phyloP scores from a whole-genome alignment of 352 stramenopile species.

The Phytophthora niederhauseri region DNA sequence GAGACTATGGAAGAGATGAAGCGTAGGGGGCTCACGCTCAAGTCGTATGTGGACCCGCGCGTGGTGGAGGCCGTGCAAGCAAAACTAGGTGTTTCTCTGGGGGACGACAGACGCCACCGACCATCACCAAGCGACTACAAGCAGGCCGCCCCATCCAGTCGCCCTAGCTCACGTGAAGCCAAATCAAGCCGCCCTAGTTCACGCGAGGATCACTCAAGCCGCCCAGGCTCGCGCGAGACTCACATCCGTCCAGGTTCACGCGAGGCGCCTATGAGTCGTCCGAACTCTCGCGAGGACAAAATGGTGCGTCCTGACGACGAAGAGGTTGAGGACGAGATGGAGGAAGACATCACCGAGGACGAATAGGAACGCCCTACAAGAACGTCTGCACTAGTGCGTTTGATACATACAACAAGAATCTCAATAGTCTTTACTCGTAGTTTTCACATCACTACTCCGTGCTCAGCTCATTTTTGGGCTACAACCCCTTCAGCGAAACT shows the following conservation, averaged over 20 bases:
- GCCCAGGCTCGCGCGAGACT: conserved; percentile 27
- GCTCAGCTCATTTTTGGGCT: conserved; percentile 1
- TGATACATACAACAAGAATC: conserved; percentile 15
- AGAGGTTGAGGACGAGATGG: conserved; percentile 74
- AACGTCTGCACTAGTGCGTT: conserved; percentile 14
- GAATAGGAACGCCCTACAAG: conserved; percentile 32
- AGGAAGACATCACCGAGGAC: conserved; percentile 83
- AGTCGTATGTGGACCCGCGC: conserved; percentile 75
- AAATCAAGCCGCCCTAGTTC: conserved; percentile 25
- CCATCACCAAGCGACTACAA: conserved; percentile 43
- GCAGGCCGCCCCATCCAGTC: conserved; percentile 15
- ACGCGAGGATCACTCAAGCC: conserved; percentile 22
- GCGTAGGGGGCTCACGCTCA: conserved; percentile 56
- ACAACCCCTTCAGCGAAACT: conserved; percentile 13
- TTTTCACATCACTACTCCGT: not conserved
- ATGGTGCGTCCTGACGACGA: conserved; percentile 28
- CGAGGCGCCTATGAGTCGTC: conserved; percentile 28
- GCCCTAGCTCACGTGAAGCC: conserved; percentile 29
- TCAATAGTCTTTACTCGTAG: conserved; percentile 1
- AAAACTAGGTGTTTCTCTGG: conserved; percentile 41
- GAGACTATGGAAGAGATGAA: conserved; percentile 87
- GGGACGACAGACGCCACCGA: conserved; percentile 31
- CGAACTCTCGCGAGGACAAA: conserved; percentile 44
- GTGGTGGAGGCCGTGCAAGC: conserved; percentile 76
- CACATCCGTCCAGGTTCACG: conserved; percentile 22